Evolutionary conservation across 2,329 filamentous ascomycete genomes (phyloP), one percentile per base, ranked within the genome.

Genomic region (Bipolaris cookei): DNA sequence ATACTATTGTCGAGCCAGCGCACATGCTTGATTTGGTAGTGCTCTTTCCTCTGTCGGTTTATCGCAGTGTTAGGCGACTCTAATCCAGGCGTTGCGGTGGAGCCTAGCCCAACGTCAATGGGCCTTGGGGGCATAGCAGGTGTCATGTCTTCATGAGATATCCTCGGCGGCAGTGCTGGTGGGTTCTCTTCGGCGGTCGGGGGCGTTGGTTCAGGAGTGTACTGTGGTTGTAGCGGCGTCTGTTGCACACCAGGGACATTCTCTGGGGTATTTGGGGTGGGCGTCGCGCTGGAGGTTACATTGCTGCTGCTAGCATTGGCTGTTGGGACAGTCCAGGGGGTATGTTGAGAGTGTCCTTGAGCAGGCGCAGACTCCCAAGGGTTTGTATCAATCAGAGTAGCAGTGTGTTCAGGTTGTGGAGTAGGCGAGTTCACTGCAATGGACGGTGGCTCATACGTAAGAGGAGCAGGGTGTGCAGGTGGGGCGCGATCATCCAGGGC

Each of bases 21-120:
- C 60, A 98, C 88, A 58, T 93, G 92, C 73, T 97, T 96, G 74
- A 98, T 93, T 54, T 92, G 90, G 69, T 99, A 98, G 0, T 92
- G 95, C 75, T 97, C 92, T 55, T 81, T 82, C 59, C 83, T 77
- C 63, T 86, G 82, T 52, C 71, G 66, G 53, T 76, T 76, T 59
- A 78, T 76, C 14, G 61, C 66, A 3, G 78, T 76, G 7, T 70
- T 71, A 3, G 79, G 77, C 3, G 77, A 79, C 49, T 81, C 78
- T 2, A 72, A 62, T 8, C 67, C 72, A 6, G 67, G 35, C 6
- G 67, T 53, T 2, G 56, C 53, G 14, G 62, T 46, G 28, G 62
- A 51, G 28, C 61, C 54, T 1, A 68, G 51, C 1, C 60, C 58
- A 7, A 65, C 69, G 32, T 75, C 61, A 5, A 74, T 57, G 6